Evolutionary conservation across 306 rosid species (phyloP).

Genomic region (Chamaecrista fasciculata): DNA sequence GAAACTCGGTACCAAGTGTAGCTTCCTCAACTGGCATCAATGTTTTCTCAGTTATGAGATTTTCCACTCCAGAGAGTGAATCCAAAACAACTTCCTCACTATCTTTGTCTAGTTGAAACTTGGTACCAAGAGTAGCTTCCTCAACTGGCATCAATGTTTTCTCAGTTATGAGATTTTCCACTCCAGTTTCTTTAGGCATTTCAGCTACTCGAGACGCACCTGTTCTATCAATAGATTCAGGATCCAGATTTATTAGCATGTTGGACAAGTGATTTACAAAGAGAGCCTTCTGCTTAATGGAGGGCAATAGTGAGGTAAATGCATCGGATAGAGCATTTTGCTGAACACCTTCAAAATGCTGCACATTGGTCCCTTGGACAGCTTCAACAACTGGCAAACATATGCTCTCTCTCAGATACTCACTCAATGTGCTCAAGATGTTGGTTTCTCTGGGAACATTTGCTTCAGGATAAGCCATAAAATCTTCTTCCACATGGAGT

Average conservation of each 20-base stretch:
- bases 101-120: constrained; percentile 27
- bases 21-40: constrained; percentile 15
- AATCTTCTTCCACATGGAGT: not conserved
- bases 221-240: constrained; percentile 12
- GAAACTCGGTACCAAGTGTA: constrained; percentile 27
- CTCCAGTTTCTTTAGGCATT: constrained; percentile 25
- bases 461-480: constrained; percentile 21
- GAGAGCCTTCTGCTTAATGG: constrained; percentile 8
- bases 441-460: constrained; percentile 33
- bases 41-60: constrained; percentile 6
- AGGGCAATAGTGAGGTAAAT: not conserved
- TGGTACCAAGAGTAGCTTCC: constrained; percentile 23
- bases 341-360: constrained; percentile 12
- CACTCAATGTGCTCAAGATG: constrained; percentile 35
- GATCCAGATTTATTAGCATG: constrained; percentile 16
- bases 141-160: not conserved
- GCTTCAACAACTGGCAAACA: constrained; percentile 37
- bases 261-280: constrained; percentile 19
- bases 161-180: constrained; percentile 10
- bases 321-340: not conserved
- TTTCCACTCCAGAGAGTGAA: constrained; percentile 23
- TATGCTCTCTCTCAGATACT: constrained; percentile 29
- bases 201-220: constrained; percentile 12
- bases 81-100: constrained; percentile 22
- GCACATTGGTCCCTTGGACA: constrained; percentile 28